phyloP scores from a whole-genome alignment of 148 eudicot species.

The Amaranthus hypochondriacus region DNA sequence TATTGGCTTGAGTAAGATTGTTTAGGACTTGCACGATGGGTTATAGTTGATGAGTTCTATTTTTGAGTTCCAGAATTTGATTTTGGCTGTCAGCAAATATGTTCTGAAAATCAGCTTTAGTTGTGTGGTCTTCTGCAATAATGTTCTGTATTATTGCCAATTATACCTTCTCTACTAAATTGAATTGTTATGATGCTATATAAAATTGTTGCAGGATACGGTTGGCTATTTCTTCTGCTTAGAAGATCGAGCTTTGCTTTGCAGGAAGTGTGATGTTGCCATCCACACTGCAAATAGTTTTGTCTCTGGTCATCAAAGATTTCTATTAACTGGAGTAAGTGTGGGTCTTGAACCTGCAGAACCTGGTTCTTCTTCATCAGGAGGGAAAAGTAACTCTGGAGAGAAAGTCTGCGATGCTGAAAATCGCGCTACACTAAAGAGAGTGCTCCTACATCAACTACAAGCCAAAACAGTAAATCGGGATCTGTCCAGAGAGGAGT shows the following conservation, averaged over 20 bases:
- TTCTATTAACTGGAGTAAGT: constrained; percentile 85
- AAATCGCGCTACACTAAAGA: constrained; percentile 30
- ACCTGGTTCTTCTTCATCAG: constrained; percentile 48
- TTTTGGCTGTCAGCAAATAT: background rate
- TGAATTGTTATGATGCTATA: background rate
- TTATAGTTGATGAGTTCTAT: background rate
- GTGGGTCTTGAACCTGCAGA: constrained; percentile 67
- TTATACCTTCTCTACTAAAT: background rate
- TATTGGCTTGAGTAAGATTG: too few relatives aligned
- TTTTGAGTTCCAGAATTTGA: too few relatives aligned
- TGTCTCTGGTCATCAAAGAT: constrained; percentile 78
- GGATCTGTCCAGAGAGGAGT: constrained; percentile 37
- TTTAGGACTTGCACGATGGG: background rate
- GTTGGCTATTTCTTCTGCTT: constrained; percentile 92
- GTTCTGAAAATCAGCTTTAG: background rate
- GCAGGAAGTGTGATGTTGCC: constrained; percentile 85
- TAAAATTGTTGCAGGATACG: constrained; percentile 56
- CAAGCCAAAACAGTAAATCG: constrained; percentile 30
- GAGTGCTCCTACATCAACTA: constrained; percentile 28
- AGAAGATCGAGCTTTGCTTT: constrained; percentile 88
- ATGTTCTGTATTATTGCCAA: background rate
- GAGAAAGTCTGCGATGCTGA: constrained; percentile 45
- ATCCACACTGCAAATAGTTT: constrained; percentile 67
- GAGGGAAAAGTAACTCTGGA: constrained; percentile 39
- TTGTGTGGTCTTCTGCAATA: background rate